Evolutionary conservation across 1,139 yeast species (phyloP), one percentile per base, ranked within the genome.

Genomic region (Debaryomyces fabryi): DNA sequence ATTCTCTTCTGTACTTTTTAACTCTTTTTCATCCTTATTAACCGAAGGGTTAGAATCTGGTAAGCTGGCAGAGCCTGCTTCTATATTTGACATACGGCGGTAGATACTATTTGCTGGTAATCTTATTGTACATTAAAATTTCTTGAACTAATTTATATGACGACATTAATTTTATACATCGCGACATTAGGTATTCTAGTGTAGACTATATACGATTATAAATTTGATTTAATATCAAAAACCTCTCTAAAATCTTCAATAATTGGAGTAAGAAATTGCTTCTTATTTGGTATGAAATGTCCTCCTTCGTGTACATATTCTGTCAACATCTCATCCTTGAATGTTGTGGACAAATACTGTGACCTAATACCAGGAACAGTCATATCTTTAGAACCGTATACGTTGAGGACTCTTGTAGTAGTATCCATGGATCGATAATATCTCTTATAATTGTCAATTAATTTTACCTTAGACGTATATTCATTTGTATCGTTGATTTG

Each of bases 281-380:
- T 62, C 52, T 60, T 62, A 52, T 63, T 67, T 9, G 76, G 79
- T 29, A 74, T 58, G 55, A 60, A 65, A 53, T 75, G 80, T 1
- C 72, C 76, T 1, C 77, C 78, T 7, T 68, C 74, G 49, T 70
- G 76, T 45, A 54, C 59, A 40, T 69, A 58, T 9, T 50, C 49
- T 18, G 48, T 53, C 3, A 62, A 58, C 9, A 55, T 48, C 24
- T 52, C 51, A 15, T 32, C 27, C 1, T 53, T 48, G 40, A 60
- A 72, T 7, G 65, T 49, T 2, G 53, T 48, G 3, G 60, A 59
- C 24, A 72, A 58, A 47, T 56, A 65, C 47, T 55, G 51, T 0
- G 75, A 57, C 49, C 78, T 56, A 18, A 70, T 54, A 2, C 66
- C 62, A 0, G 76, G 71, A 3, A 74, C 77, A 9, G 69, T 63